Base-by-base conservation (phyloP, 108 stramenopile genomes). In the Cylindrotheca closterium region DNA sequence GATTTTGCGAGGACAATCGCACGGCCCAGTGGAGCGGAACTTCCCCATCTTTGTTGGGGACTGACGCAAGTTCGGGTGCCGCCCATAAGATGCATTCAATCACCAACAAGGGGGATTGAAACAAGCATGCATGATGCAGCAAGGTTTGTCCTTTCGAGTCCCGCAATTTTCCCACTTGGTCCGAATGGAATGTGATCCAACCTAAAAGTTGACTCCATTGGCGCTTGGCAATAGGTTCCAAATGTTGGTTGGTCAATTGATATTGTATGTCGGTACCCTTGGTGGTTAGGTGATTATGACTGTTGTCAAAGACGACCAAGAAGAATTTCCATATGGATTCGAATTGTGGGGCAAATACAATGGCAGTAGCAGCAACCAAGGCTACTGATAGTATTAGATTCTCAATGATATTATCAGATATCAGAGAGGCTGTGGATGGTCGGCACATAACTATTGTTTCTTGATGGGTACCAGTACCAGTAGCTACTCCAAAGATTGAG, bases 1-100 rank as follows among this genome's bases (percentile, higher is more conserved):
- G 52, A 32, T 47, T 30, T 2, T 66, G 61, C n/a, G 58, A 31
- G 3, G 74, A 53, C 23, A 75, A 19, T 30, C 74, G 60, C 2
- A 75, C 60, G 7, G 74, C 74, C 74, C 74, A 75, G 63, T 75
- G 74, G 4, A 75, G 47, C 3, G 74, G 52, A 17, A 75, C 30
- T 28, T 75, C 74, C 31, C 74, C 74, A 52, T 75, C 67, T 10
- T 55, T 58, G 54, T 75, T 75, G 15, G 65, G 23, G 15, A 63
- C 34, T 0, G 47, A 55, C 0, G 67, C 74, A 15, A 75, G 27
- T 37, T 75, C 55, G 3, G 74, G 67, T 25, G 74, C 67, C 1
- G 55, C 60, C 53, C 52, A 75, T 7, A 75, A 28, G 28, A 75
- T 60, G 15, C 55, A n/a, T 21, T 68, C 60, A 8, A 75, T 63